Conservation (phyloP, 2,329 filamentous ascomycete genomes). For the Neofusicoccum cordaticola region DNA sequence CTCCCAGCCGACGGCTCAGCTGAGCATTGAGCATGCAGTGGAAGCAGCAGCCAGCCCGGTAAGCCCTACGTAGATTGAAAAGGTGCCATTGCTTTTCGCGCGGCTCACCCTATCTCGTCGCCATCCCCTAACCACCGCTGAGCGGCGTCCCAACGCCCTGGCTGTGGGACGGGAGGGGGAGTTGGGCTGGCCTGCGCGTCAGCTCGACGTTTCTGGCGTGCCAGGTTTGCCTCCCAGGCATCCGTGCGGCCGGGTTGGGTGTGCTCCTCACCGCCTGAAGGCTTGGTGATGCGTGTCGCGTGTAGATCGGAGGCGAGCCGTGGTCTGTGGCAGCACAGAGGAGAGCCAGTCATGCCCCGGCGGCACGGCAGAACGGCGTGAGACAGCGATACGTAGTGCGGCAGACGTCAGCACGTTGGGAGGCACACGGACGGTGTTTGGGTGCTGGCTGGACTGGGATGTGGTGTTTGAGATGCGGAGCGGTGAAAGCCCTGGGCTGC, state of each 20-base stretch:
- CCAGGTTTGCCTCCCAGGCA: not conserved
- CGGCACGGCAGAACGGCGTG: not conserved
- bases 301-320: not conserved
- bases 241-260: not conserved
- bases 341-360: slow-evolving; percentile 4
- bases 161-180: not conserved
- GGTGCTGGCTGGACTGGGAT: not conserved
- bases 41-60: not conserved
- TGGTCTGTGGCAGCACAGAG: too few species aligned
- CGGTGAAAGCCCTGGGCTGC: slow-evolving; percentile 2
- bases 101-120: not conserved
- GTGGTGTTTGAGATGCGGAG: not conserved
- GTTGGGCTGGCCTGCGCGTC: not conserved
- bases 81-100: not conserved
- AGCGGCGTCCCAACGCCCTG: slow-evolving; percentile 3
- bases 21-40: slow-evolving; percentile 8
- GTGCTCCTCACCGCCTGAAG: not conserved
- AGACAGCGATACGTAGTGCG: slow-evolving; percentile 4
- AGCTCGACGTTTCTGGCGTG: not conserved
- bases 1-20: not conserved
- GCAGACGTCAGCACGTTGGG: slow-evolving; percentile 3
- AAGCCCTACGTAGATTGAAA: slow-evolving; percentile 13
- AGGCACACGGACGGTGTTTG: not conserved
- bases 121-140: not conserved
- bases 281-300: not conserved